Percentiles rank a stretch among this genome's conserved stretches.
Conservation (phyloP, 768 basidiomycete species). For the Russula virescens region DNA sequence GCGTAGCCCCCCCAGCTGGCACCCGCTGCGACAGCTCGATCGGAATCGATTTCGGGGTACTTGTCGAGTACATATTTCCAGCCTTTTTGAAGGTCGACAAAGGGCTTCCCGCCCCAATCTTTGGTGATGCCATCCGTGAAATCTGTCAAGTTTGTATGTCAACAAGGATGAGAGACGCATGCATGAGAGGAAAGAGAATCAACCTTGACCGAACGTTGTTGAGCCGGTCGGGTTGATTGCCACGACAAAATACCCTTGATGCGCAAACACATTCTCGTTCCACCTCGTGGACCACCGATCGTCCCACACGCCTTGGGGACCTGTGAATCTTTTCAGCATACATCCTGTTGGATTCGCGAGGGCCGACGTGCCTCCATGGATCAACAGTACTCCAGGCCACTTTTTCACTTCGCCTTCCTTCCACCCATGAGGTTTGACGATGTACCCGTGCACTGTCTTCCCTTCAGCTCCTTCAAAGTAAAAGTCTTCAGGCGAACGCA, state of each 20-base stretch:
- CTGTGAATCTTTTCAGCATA: constrained; percentile 28
- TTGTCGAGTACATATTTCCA: constrained; percentile 64
- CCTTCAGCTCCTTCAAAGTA: constrained; percentile 84
- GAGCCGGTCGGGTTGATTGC: constrained; percentile 92
- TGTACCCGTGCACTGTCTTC: constrained; percentile 78
- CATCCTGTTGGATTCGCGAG: not conserved
- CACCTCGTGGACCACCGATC: constrained; percentile 89
- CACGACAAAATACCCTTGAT: constrained; percentile 84
- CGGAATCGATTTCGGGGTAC: constrained; percentile 58
- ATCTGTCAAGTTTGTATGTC: constrained; percentile 37
- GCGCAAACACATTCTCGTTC: constrained; percentile 77
- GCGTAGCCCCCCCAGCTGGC: constrained; percentile 86
- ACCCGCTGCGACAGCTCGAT: constrained; percentile 69
- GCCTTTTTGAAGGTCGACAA: constrained; percentile 67
- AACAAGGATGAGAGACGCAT: not conserved
- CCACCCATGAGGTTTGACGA: constrained; percentile 76
- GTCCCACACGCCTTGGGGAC: constrained; percentile 81
- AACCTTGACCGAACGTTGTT: constrained; percentile 87
- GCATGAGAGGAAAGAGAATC: not conserved
- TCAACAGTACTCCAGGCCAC: constrained; percentile 75
- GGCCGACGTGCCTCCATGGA: constrained; percentile 58
- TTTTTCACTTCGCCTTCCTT: constrained; percentile 50
- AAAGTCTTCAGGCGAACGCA: constrained; percentile 70
- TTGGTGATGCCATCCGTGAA: constrained; percentile 74
- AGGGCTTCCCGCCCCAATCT: constrained; percentile 86